phyloP scores from a whole-genome alignment of 2,329 filamentous ascomycete species.

The Fonsecaea monophora region DNA sequence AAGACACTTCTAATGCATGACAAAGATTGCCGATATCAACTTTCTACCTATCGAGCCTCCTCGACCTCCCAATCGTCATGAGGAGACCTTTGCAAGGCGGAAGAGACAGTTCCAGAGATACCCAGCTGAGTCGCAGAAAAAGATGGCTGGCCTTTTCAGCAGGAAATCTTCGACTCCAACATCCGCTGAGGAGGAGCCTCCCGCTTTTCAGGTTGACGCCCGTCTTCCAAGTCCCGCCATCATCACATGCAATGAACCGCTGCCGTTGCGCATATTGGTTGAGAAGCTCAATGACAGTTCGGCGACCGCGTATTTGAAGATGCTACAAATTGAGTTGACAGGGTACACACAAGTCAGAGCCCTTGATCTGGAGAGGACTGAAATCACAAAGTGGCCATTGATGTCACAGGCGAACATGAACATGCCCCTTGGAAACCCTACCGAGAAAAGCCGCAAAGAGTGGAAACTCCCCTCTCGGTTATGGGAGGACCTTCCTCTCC shows the following conservation, averaged over 20 bases:
- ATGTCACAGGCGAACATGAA: slow-evolving; percentile 73
- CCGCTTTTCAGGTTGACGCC: slow-evolving; percentile 77
- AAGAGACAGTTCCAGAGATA: slow-evolving; percentile 63
- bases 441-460: slow-evolving; percentile 69
- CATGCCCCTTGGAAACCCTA: slow-evolving; percentile 68
- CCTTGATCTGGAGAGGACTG: slow-evolving; percentile 73
- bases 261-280: slow-evolving; percentile 80
- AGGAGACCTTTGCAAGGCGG: slow-evolving; percentile 84
- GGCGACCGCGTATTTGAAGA: slow-evolving; percentile 76
- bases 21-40: slow-evolving; percentile 62
- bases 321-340: slow-evolving; percentile 80
- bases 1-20: slow-evolving; percentile 20
- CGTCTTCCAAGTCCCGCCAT: slow-evolving; percentile 86
- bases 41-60: slow-evolving; percentile 94
- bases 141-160: slow-evolving; percentile 63
- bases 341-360: slow-evolving; percentile 80
- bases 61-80: slow-evolving; percentile 67
- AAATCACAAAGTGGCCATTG: slow-evolving; percentile 77
- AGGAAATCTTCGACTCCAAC: slow-evolving; percentile 47
- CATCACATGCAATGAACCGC: slow-evolving; percentile 83
- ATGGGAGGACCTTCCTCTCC: slow-evolving; percentile 76
- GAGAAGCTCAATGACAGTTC: slow-evolving; percentile 74
- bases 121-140: slow-evolving; percentile 56
- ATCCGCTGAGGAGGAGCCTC: slow-evolving; percentile 45
- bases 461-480: slow-evolving; percentile 67